phyloP scores from a whole-genome alignment of 2,329 filamentous ascomycete genomes.

The Apiospora aurea region DNA sequence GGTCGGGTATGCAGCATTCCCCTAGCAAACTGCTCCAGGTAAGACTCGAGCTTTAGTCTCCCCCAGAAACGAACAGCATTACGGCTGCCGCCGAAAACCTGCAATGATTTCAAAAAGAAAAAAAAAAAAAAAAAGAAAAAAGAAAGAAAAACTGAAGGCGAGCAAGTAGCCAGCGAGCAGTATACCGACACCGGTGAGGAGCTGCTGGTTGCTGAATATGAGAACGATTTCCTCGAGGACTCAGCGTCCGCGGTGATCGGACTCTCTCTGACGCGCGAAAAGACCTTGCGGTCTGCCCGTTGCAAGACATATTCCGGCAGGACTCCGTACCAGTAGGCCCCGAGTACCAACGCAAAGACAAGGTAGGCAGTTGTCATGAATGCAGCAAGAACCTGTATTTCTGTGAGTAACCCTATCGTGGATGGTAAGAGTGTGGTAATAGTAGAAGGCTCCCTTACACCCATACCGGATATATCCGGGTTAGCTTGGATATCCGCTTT shows the following conservation, averaged over 20 bases:
- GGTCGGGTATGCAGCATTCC: no score
- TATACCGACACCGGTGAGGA: neutral
- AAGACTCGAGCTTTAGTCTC: no score
- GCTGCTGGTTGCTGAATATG: neutral
- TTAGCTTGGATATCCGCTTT: neutral
- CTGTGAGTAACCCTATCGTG: no score
- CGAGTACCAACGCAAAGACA: neutral
- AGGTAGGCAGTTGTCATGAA: neutral
- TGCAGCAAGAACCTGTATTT: neutral
- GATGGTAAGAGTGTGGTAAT: no score
- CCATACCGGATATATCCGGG: neutral
- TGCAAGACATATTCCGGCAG: neutral
- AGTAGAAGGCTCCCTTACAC: neutral
- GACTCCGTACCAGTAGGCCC: neutral
- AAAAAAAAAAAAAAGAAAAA: no score
- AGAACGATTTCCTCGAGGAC: neutral
- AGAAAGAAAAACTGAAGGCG: no score
- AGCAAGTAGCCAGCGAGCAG: neutral
- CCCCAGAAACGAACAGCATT: no score
- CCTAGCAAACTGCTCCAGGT: no score
- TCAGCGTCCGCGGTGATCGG: neutral
- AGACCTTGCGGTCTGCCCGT: neutral
- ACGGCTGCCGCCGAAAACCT: no score
- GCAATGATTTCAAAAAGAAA: no score
- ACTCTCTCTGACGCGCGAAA: neutral